Base-by-base conservation (phyloP, 1,284 basidiomycete genomes). In the Volvariella volvacea region DNA sequence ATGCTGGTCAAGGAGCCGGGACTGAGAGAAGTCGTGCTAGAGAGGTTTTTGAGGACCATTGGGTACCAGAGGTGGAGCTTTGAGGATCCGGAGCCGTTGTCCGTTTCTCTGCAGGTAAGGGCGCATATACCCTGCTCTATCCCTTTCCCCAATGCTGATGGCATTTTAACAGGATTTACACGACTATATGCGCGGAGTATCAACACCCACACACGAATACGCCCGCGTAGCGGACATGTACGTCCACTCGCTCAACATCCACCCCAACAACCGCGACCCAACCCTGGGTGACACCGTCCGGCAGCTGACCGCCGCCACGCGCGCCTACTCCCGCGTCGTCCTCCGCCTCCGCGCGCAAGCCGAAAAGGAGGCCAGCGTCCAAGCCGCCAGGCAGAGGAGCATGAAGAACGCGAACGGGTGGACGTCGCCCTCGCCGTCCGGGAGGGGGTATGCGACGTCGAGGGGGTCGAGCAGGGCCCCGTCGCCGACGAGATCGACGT, bases 131-230 rank as follows among this genome's bases (percentile, higher is more conserved):
- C 15, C 47, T 28, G n/a, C n/a, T n/a, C n/a, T n/a, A n/a, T n/a
- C n/a, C n/a, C n/a, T 9, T 41, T 9, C 20, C 2, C 33, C 39
- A 39, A 48, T 46, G 22, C 20, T 34, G 41, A 16, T 43, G 6
- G 22, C 45, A 17, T 46, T 20, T 20, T 28, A 45, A 19, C 48
- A 88, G 82, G 87, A 90, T 59, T 69, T 91, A 31, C 75, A 76
- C 53, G 72, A 80, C 41, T 91, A 89, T 54, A 80, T 90, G 74
- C 73, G 79, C 42, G 83, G 84, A 2, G 81, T 89, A 1, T 80
- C 78, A 4, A 74, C 85, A 32, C 86, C 88, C 4, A 71, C 73
- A 3, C 80, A 89, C 50, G 75, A 83, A 48, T 89, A 84, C 52
- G 69, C 76, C 1, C 71, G 74, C 3, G 67, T 77, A 22, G 76